Conservation (phyloP, 2,329 filamentous ascomycete species). For the Orbilia javanica region DNA sequence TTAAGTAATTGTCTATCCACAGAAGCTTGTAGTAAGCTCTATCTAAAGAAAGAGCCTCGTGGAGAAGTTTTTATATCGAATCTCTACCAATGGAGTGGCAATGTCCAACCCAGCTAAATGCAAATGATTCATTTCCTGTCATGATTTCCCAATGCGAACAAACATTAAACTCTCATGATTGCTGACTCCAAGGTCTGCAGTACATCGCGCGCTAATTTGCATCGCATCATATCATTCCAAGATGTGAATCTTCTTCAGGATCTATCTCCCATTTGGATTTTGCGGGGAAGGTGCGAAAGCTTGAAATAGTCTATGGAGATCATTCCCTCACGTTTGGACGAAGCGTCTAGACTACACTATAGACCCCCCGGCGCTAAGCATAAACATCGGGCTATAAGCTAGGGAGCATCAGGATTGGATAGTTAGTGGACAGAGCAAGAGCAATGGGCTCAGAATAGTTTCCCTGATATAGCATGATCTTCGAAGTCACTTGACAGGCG, state of each 20-base stretch:
- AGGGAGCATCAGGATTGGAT: slow-evolving; percentile 46
- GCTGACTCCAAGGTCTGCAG: neutral
- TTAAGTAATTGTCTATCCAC: neutral
- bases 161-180: slow-evolving; percentile 11
- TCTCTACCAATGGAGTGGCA: slow-evolving; percentile 6
- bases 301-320: neutral
- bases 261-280: neutral
- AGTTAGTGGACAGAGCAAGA: too few species aligned
- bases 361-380: slow-evolving; percentile 10
- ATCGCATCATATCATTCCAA: neutral
- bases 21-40: neutral
- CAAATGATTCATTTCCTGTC: slow-evolving; percentile 52
- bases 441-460: slow-evolving; percentile 4
- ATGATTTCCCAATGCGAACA: slow-evolving; percentile 37
- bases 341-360: slow-evolving; percentile 10
- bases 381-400: slow-evolving; percentile 33
- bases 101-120: neutral
- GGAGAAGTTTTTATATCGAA: slow-evolving; percentile 36
- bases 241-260: neutral
- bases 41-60: slow-evolving; percentile 9
- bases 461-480: slow-evolving; percentile 47
- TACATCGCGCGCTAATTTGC: neutral
- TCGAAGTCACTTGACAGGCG: slow-evolving; percentile 55
- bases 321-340: slow-evolving; percentile 18
- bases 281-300: neutral